These are phyloP conservation scores for Crithidia mellificae DNA, from an alignment of 208 protist species.

Conservation along the genomic window DNA sequence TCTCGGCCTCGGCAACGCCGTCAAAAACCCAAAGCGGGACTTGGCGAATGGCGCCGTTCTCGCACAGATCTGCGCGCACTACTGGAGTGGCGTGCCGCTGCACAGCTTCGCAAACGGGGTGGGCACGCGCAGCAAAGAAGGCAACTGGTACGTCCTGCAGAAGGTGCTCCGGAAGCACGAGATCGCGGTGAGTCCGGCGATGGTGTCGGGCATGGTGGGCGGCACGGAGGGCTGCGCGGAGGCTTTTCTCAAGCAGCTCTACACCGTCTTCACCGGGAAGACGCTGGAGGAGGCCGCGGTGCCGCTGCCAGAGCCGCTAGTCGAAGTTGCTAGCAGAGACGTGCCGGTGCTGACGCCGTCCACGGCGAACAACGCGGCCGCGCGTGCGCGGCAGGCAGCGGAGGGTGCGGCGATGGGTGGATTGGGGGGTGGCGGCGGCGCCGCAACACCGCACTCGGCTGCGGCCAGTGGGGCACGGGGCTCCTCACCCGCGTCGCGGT, in stretches of 20 bases:
- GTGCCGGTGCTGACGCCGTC: slow-evolving; percentile 22
- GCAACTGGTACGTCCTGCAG: slow-evolving; percentile 87
- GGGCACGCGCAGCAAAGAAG: slow-evolving; percentile 66
- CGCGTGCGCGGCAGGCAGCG: slow-evolving; percentile 6
- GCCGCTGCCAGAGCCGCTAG: slow-evolving; percentile 46
- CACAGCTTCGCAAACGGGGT: slow-evolving; percentile 90
- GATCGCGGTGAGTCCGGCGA: slow-evolving; percentile 60
- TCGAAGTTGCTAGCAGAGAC: slow-evolving; percentile 24
- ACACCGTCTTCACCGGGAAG: slow-evolving; percentile 77
- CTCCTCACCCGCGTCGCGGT: neutral
- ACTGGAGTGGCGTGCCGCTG: slow-evolving; percentile 89
- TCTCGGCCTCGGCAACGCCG: slow-evolving; percentile 73
- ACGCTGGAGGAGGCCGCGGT: slow-evolving; percentile 30
- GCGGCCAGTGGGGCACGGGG: too few species aligned
- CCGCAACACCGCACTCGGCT: neutral
- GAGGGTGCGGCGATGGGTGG: neutral
- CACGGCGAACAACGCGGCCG: slow-evolving; percentile 19
- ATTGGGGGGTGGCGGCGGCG: neutral
- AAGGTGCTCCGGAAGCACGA: slow-evolving; percentile 69
- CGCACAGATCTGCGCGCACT: slow-evolving; percentile 92
- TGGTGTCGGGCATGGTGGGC: slow-evolving; percentile 84
- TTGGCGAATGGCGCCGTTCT: slow-evolving; percentile 92
- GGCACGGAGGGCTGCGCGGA: slow-evolving; percentile 71
- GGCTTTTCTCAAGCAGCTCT: slow-evolving; percentile 76
- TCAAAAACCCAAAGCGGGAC: slow-evolving; percentile 89